Percentiles rank a stretch among this genome's conserved stretches.
Evolutionary conservation across 768 basidiomycete species (phyloP).

Genomic region (Panellus pusillus): DNA sequence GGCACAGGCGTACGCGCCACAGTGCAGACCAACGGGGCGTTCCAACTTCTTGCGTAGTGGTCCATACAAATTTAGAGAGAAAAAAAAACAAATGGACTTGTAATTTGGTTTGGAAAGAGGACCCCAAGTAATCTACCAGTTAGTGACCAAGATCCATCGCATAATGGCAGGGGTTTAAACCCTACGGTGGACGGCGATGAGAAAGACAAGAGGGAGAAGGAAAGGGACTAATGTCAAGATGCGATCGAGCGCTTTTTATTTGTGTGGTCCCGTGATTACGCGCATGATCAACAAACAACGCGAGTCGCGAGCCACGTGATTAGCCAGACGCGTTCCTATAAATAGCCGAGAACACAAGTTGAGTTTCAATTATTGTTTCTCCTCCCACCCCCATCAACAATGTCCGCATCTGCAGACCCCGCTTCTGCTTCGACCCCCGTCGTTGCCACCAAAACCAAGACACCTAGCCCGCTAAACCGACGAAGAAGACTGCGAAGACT

Average conservation of each 20-base stretch:
- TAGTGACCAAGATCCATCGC: too few species aligned
- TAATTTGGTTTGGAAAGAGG: background rate
- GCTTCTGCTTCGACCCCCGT: background rate
- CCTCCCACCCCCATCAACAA: background rate
- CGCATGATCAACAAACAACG: too few species aligned
- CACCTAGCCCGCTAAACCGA: conserved; percentile 2
- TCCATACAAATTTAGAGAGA: background rate
- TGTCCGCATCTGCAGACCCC: background rate
- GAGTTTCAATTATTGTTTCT: background rate
- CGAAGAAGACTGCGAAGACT: background rate
- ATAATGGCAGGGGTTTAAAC: too few species aligned
- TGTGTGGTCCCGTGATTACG: too few species aligned
- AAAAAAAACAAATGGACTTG: background rate
- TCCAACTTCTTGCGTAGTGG: conserved; percentile 36
- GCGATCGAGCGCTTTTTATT: too few species aligned
- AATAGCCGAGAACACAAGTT: too few species aligned
- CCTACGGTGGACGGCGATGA: too few species aligned
- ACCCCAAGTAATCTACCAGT: too few species aligned
- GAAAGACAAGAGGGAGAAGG: too few species aligned
- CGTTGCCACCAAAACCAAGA: background rate
- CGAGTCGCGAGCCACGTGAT: too few species aligned
- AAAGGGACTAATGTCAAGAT: too few species aligned
- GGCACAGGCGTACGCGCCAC: conserved; percentile 41
- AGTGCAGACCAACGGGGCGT: conserved; percentile 69
- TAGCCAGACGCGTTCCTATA: too few species aligned